Conservation (phyloP, 805 yeast genomes). For the Kodamaea neixiangensis region DNA sequence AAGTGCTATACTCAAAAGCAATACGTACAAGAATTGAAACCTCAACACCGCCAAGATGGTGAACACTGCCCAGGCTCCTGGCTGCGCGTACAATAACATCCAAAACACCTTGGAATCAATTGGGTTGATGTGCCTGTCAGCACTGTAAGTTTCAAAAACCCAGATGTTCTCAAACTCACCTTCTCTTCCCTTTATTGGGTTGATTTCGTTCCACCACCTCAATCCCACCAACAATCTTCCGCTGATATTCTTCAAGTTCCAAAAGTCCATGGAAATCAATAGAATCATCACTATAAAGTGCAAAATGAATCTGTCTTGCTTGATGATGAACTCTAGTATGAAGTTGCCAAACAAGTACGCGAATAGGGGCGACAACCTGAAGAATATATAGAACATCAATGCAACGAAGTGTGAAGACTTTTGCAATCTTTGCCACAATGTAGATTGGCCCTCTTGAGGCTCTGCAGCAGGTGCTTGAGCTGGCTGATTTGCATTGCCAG, state of each 20-base stretch:
- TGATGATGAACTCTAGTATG: constrained; percentile 49
- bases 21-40: constrained; percentile 66
- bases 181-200: constrained; percentile 43
- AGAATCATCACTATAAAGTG: constrained; percentile 79
- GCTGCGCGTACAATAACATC: constrained; percentile 74
- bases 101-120: constrained; percentile 90
- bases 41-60: constrained; percentile 79
- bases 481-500: not conserved
- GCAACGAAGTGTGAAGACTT: constrained; percentile 88
- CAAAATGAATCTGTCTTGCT: constrained; percentile 52
- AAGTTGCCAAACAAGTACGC: constrained; percentile 72
- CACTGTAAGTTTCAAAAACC: constrained; percentile 88
- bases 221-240: constrained; percentile 90
- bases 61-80: constrained; percentile 71
- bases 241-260: constrained; percentile 89
- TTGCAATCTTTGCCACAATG: constrained; percentile 31
- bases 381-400: constrained; percentile 58
- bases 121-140: constrained; percentile 73
- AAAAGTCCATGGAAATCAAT: constrained; percentile 84
- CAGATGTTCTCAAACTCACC: constrained; percentile 66
- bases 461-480: not conserved
- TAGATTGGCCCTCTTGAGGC: not conserved
- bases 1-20: constrained; percentile 66
- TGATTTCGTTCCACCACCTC: constrained; percentile 93
- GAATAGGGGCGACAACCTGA: constrained; percentile 63